phyloP scores from a whole-genome alignment of 495 filamentous ascomycete species.

The Alectoria sarmentosa region DNA sequence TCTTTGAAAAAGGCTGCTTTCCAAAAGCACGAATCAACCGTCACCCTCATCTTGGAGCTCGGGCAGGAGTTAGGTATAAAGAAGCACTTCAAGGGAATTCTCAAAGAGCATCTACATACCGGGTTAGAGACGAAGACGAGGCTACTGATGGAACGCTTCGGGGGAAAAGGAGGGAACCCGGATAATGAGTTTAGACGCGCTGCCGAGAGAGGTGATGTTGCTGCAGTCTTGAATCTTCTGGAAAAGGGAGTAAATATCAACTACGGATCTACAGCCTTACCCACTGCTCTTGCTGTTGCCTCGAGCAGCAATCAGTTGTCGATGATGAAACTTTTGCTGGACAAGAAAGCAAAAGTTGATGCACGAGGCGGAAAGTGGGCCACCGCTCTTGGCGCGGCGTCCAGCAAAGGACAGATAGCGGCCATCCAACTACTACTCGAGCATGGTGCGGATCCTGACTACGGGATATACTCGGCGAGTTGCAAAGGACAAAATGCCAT shows the following conservation, averaged over 20 bases:
- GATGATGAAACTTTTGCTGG: slow-evolving; percentile 24
- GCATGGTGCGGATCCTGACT: slow-evolving; percentile 12
- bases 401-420: background rate
- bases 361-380: background rate
- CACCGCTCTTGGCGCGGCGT: slow-evolving; percentile 23
- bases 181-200: slow-evolving; percentile 2
- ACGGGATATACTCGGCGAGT: too few relatives aligned
- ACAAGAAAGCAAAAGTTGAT: slow-evolving; percentile 19
- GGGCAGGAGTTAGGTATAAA: background rate
- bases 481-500: too few relatives aligned
- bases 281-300: slow-evolving; percentile 25
- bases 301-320: slow-evolving; percentile 23
- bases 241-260: slow-evolving; percentile 12
- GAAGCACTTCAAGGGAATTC: background rate
- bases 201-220: background rate
- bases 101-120: background rate
- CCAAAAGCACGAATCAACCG: slow-evolving; percentile 5
- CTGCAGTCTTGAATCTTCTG: slow-evolving; percentile 6
- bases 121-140: background rate
- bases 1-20: slow-evolving; percentile 1
- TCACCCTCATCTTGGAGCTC: background rate
- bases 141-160: background rate
- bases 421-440: slow-evolving; percentile 13
- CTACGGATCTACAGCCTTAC: background rate
- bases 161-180: slow-evolving; percentile 5